These are phyloP conservation scores for Arthrinium phaeospermum DNA, from an alignment of 2,329 filamentous ascomycete species.

Conservation along the genomic window DNA sequence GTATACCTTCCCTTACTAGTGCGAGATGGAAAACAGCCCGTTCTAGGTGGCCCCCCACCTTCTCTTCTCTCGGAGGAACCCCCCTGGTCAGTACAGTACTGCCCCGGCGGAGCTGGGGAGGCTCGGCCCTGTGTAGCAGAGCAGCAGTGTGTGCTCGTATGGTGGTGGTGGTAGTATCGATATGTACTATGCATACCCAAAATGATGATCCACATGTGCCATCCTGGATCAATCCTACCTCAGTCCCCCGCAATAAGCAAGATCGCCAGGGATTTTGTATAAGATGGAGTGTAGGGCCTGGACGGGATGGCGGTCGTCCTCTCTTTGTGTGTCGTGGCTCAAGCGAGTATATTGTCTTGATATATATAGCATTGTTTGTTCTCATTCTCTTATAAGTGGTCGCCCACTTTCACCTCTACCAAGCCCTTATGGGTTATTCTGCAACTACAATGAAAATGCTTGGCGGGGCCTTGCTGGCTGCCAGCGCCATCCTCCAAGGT, in stretches of 20 bases:
- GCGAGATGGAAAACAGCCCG: neutral
- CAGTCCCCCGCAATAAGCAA: conserved; percentile 7
- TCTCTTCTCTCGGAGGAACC: neutral
- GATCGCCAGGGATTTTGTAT: neutral
- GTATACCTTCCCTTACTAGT: neutral
- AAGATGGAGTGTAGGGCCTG: neutral
- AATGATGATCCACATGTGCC: conserved; percentile 1
- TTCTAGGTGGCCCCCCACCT: neutral
- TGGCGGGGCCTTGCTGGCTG: conserved; percentile 9
- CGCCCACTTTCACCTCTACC: neutral
- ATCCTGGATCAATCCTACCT: neutral
- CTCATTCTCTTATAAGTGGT: neutral
- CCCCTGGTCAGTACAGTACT: neutral
- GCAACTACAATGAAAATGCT: conserved; percentile 1
- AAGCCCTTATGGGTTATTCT: neutral
- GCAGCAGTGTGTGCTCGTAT: neutral
- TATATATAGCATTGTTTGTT: neutral
- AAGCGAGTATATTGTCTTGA: neutral
- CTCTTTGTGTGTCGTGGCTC: neutral
- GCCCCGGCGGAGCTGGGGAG: neutral
- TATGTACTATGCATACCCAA: neutral
- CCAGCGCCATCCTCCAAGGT: conserved; percentile 16
- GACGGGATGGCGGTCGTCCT: neutral
- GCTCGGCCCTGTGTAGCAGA: neutral
- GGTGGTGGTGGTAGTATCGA: neutral